Base-by-base conservation (phyloP, 768 basidiomycete genomes). In the Hygrophoropsis aurantiaca region DNA sequence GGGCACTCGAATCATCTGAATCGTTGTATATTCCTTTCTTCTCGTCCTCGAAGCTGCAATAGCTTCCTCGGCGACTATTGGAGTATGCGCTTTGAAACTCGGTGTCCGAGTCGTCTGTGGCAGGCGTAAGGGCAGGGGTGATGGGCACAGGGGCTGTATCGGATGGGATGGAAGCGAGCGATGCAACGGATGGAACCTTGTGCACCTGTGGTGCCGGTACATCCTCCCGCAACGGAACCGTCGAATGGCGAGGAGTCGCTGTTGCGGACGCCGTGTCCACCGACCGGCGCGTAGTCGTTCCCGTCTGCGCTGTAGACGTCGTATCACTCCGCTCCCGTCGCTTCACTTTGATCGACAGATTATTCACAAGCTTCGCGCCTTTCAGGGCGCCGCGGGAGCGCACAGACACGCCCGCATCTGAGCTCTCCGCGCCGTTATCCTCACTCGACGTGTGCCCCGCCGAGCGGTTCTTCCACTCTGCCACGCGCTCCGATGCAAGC, bases 41-140 rank as follows among this genome's bases (percentile, higher is more conserved):
- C 19, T 48, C 65, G 46, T 53, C 55, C 25, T 68, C 65, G 43
- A 65, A 73, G 58, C 78, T 79, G 34, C 74, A 78, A 53, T 80
- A 82, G 59, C 85, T 87, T 37, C 70, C 78, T 1, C 85, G 79
- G 11, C 87, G 86, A 58, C 86, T 88, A 3, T 79, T 68, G 4
- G 87, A 90, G 64, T 87, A 90, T 26, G 90, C 90, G 53, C 89
- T 91, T 67, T 90, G 88, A 64, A 91, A 92, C 58, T 92, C 90
- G 21, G 85, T 85, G 56, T 90, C 87, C 18, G 87, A 88, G 55
- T 88, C 87, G 49, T 89, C 87, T 7, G 85, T 80, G 25, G 76
- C 67, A 2, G 62, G 58, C 0, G 70, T 62, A 49, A 70, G 54
- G 21, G 66, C 61, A 33, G 69, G 71, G 9, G 68, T 73, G 47